phyloP scores from a whole-genome alignment of 768 basidiomycete genomes.

The Porphyrellus cyaneotinctus region DNA sequence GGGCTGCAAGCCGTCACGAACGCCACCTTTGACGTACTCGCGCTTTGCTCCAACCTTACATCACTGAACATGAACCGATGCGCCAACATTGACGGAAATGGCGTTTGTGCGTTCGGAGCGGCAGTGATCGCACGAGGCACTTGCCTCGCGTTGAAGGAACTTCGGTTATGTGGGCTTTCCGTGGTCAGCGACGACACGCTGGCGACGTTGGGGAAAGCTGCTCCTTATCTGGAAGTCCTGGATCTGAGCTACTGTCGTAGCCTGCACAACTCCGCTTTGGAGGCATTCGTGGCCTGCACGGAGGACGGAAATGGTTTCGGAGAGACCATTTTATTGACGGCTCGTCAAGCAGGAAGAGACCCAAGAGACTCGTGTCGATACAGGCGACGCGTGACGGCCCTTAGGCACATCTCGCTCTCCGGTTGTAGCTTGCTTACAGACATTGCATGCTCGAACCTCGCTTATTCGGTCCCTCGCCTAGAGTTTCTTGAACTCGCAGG shows the following conservation, averaged over 20 bases:
- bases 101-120: slow-evolving; percentile 47
- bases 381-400: slow-evolving; percentile 58
- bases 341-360: slow-evolving; percentile 65
- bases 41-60: slow-evolving; percentile 51
- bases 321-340: slow-evolving; percentile 48
- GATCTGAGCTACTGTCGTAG: slow-evolving; percentile 73
- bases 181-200: slow-evolving; percentile 58
- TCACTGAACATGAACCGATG: slow-evolving; percentile 73
- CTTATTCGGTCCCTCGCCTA: slow-evolving; percentile 63
- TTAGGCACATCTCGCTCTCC: slow-evolving; percentile 74
- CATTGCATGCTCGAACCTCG: slow-evolving; percentile 67
- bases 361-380: slow-evolving; percentile 44
- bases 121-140: slow-evolving; percentile 45
- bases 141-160: slow-evolving; percentile 51
- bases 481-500: slow-evolving; percentile 78
- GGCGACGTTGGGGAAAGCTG: slow-evolving; percentile 59
- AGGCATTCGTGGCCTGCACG: slow-evolving; percentile 62
- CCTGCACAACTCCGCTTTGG: slow-evolving; percentile 71
- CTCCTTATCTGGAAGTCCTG: slow-evolving; percentile 71
- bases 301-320: slow-evolving; percentile 23
- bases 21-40: slow-evolving; percentile 66
- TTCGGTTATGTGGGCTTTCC: slow-evolving; percentile 67
- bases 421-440: slow-evolving; percentile 70
- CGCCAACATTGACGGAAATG: slow-evolving; percentile 58
- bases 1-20: slow-evolving; percentile 69